Conservation (phyloP, 805 yeast genomes). For the Maudiozyma bulderi region DNA sequence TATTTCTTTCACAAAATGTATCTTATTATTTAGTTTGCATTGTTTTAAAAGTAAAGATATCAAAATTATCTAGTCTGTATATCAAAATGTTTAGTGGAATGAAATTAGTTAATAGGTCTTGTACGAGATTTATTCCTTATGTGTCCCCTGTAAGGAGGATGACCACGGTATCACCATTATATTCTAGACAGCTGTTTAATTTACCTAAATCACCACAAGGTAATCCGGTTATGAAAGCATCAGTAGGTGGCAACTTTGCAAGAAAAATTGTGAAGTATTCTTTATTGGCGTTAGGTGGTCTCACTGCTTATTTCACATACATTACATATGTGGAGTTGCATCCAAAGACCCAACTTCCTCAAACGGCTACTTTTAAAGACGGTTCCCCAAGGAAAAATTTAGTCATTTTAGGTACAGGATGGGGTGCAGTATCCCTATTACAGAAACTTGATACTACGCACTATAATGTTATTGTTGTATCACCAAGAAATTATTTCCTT, state of each 20-base stretch:
- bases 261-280: conserved; percentile 3
- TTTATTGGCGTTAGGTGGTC: conserved; percentile 27
- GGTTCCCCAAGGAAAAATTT: conserved; percentile 36
- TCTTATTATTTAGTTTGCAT: too few species aligned
- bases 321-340: conserved; percentile 51
- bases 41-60: too few species aligned
- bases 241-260: neutral
- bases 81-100: too few species aligned
- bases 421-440: conserved; percentile 86
- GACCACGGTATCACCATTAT: too few species aligned
- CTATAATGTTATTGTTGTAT: conserved; percentile 81
- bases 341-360: conserved; percentile 54
- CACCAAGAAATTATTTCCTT: conserved; percentile 91
- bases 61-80: too few species aligned
- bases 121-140: too few species aligned
- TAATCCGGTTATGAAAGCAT: neutral
- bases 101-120: too few species aligned
- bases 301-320: conserved; percentile 51
- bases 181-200: too few species aligned
- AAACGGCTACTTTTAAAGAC: conserved; percentile 42
- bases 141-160: too few species aligned
- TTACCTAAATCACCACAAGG: too few species aligned
- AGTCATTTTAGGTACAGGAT: conserved; percentile 81
- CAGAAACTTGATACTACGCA: conserved; percentile 76
- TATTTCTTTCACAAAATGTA: too few species aligned